These are phyloP conservation scores for Trichoderma orchidacearum DNA, from an alignment of 495 filamentous ascomycete genomes.

Conservation along the genomic window DNA sequence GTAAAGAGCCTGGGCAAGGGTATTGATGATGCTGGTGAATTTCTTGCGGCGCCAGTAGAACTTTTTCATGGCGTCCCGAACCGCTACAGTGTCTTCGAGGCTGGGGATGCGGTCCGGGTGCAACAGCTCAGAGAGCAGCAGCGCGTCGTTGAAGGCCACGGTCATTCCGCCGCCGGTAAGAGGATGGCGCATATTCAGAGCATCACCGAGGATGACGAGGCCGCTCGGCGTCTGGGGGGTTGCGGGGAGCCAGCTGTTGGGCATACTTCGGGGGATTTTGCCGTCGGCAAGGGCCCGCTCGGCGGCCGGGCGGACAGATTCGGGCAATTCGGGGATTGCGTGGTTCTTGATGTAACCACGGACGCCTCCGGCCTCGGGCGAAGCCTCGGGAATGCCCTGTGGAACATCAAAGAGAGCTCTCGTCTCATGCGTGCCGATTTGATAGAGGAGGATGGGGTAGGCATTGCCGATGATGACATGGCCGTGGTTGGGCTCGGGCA, in stretches of 20 bases:
- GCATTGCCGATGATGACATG: conserved; percentile 76
- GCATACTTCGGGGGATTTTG: conserved; percentile 65
- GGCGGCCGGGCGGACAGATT: conserved; percentile 61
- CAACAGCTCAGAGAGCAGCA: conserved; percentile 59
- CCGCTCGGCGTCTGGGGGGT: conserved; percentile 55
- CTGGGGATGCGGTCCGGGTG: conserved; percentile 49
- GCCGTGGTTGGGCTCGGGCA: conserved; percentile 61
- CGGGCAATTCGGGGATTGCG: conserved; percentile 65
- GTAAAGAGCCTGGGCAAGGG: conserved; percentile 87
- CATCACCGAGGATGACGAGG: conserved; percentile 75
- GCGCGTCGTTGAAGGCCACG: conserved; percentile 79
- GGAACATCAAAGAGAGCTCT: conserved; percentile 86
- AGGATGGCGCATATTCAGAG: conserved; percentile 94
- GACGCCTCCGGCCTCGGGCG: conserved; percentile 59
- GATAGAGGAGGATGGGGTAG: conserved; percentile 82
- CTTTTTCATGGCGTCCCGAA: conserved; percentile 51
- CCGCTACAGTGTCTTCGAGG: conserved; percentile 48
- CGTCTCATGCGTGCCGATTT: conserved; percentile 93
- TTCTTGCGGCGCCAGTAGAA: conserved; percentile 86
- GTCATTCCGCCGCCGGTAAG: conserved; percentile 95
- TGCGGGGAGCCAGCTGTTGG: conserved; percentile 81
- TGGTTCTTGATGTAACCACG: conserved; percentile 65
- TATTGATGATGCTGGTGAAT: conserved; percentile 81
- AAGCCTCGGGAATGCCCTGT: conserved; percentile 58
- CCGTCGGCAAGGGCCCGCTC: conserved; percentile 60